phyloP scores from a whole-genome alignment of 2,329 filamentous ascomycete species.

The Fulvia fulva region DNA sequence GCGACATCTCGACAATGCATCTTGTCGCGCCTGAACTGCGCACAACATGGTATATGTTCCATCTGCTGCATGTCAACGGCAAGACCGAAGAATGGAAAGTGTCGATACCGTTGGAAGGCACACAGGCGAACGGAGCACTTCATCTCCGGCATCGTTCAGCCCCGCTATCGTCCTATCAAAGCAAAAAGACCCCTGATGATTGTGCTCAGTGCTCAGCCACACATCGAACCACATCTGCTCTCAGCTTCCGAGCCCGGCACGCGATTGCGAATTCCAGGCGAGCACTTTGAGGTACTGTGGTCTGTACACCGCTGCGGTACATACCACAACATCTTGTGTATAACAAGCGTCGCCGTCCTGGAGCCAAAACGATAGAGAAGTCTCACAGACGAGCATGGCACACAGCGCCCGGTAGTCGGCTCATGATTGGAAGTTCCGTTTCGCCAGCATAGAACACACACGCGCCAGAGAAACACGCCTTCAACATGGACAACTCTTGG shows the following conservation, averaged over 20 bases:
- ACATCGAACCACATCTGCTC: neutral
- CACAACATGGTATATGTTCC: neutral
- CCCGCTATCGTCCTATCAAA: neutral
- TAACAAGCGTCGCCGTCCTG: neutral
- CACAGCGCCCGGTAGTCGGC: neutral
- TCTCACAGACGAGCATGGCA: conserved; percentile 1
- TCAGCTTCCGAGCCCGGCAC: neutral
- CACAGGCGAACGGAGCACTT: neutral
- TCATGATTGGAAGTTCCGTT: neutral
- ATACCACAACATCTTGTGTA: neutral
- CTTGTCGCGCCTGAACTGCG: neutral
- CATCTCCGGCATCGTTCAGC: neutral
- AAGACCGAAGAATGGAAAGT: neutral
- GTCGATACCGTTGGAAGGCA: neutral
- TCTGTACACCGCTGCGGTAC: neutral
- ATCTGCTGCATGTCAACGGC: neutral
- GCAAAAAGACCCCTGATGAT: neutral
- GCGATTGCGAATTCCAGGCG: neutral
- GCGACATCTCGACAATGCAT: neutral
- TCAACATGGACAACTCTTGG: conserved; percentile 19
- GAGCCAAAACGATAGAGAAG: neutral
- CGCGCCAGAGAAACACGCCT: conserved; percentile 3
- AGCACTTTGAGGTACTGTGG: neutral
- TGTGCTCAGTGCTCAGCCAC: neutral
- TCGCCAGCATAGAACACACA: conserved; percentile 3